Evolutionary conservation across 371 early-diverging fungal species (phyloP).

Genomic region (Furculomyces boomerangus): DNA sequence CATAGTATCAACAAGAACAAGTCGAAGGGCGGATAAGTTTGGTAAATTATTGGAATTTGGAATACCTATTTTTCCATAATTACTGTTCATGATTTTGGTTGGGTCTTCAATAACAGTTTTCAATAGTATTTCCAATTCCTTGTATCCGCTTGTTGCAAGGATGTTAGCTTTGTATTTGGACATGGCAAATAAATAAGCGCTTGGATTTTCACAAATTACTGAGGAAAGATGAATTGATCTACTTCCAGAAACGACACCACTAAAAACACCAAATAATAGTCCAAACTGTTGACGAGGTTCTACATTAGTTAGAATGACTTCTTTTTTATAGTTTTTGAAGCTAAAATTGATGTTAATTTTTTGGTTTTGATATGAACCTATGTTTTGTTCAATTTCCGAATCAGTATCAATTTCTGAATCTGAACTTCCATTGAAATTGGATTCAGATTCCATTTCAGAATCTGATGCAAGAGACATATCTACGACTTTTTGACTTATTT

Average conservation of each 20-base stretch:
- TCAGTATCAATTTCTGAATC: not conserved
- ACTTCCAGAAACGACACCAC: conserved; percentile 51
- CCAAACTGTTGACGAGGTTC: conserved; percentile 78
- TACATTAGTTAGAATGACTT: conserved; percentile 37
- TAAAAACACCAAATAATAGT: conserved; percentile 42
- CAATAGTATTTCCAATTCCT: conserved; percentile 35
- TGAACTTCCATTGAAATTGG: too few species aligned
- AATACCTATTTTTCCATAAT: conserved; percentile 16
- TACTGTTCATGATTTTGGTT: conserved; percentile 27
- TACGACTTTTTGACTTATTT: too few species aligned
- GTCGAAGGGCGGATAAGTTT: conserved; percentile 38
- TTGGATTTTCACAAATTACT: conserved; percentile 39
- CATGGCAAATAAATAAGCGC: conserved; percentile 50
- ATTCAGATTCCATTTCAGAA: too few species aligned
- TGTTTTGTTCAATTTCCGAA: not conserved
- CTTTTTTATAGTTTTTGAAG: not conserved
- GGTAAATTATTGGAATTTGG: conserved; percentile 27
- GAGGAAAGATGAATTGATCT: conserved; percentile 43
- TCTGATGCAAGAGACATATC: too few species aligned
- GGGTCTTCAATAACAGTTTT: conserved; percentile 30
- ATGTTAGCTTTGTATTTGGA: conserved; percentile 45
- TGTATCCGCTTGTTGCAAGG: conserved; percentile 42
- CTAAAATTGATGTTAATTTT: not conserved
- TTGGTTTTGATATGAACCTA: not conserved
- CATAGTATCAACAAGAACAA: conserved; percentile 50